phyloP scores from a whole-genome alignment of 176 grass and related monocot species.

The Elaeis guineensis region DNA sequence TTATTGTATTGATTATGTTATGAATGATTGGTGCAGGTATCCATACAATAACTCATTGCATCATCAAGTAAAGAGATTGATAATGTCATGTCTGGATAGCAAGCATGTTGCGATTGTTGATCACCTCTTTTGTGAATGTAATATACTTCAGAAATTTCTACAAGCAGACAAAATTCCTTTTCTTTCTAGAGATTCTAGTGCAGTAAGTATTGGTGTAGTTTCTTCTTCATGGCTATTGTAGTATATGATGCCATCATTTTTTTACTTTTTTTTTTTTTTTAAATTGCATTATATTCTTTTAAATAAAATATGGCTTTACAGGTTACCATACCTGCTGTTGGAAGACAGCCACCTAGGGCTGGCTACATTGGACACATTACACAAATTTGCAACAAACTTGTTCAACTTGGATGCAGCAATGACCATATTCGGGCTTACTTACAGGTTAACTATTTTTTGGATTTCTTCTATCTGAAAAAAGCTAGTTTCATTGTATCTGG shows the following conservation, averaged over 20 bases:
- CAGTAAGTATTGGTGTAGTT: neutral
- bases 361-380: conserved; percentile 26
- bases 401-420: conserved; percentile 11
- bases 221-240: neutral
- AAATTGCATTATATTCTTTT: too few species aligned
- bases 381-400: conserved; percentile 21
- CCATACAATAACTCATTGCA: conserved; percentile 24
- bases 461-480: neutral
- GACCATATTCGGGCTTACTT: conserved; percentile 10
- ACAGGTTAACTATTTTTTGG: conserved; percentile 1
- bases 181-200: conserved; percentile 11
- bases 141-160: conserved; percentile 20
- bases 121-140: conserved; percentile 17
- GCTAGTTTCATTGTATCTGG: neutral
- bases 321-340: conserved; percentile 7
- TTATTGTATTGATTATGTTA: neutral
- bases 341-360: conserved; percentile 9
- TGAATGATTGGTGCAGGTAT: conserved; percentile 4
- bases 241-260: neutral
- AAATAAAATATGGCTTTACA: neutral
- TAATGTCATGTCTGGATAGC: conserved; percentile 7
- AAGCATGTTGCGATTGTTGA: conserved; percentile 16
- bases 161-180: conserved; percentile 18
- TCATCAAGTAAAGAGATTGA: conserved; percentile 24
- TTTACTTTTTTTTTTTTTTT: too few species aligned